Base-by-base conservation (phyloP, 345 rosid genomes). In the Salix dunnii region DNA sequence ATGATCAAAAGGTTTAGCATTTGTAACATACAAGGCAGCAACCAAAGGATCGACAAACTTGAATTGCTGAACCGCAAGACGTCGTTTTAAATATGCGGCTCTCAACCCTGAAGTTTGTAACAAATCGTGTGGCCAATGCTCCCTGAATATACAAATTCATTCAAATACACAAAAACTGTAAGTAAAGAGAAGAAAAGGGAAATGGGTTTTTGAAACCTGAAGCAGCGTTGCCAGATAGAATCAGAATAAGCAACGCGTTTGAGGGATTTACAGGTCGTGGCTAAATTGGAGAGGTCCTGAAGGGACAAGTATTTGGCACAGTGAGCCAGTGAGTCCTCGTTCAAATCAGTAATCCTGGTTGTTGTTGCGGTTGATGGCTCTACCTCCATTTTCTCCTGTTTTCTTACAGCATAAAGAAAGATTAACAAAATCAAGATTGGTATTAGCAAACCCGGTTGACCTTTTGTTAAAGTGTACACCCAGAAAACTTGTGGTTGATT, bases 221-320 rank as follows among this genome's bases (percentile, higher is more conserved):
- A 89, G 63, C 74, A 74, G 68, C 83, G 89, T 46, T 40, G 82
- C 89, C 93, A 87, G 53, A 91, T 70, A 66, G 90, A 73, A 71
- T 89, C 92, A 70, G 87, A 86, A 73, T 86, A 89, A 55, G 86
- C 85, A 60, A 78, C 80, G 11, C 71, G 78, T 68, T 82, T 80
- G 79, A 90, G 84, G 72, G 65, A 83, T 74, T 84, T 86, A 80
- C 85, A 89, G 74, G 92, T 68, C 71, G 84, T 79, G 68, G 94
- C 87, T 68, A 90, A 48, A 84, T 74, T 86, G 72, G 84, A 73
- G 61, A 89, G 62, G 80, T 89, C 92, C 53, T 76, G 84, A 3
- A 85, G 79, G 75, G 74, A 74, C 27, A 88, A 84, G 82, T 83
- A 80, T 61, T 48, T 43, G 55, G 88, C 85, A 82, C 91, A 91